Percentiles rank a stretch among this genome's conserved stretches.
Evolutionary conservation across 345 rosid genomes (phyloP).

Genomic region (Hibiscus mutabilis): DNA sequence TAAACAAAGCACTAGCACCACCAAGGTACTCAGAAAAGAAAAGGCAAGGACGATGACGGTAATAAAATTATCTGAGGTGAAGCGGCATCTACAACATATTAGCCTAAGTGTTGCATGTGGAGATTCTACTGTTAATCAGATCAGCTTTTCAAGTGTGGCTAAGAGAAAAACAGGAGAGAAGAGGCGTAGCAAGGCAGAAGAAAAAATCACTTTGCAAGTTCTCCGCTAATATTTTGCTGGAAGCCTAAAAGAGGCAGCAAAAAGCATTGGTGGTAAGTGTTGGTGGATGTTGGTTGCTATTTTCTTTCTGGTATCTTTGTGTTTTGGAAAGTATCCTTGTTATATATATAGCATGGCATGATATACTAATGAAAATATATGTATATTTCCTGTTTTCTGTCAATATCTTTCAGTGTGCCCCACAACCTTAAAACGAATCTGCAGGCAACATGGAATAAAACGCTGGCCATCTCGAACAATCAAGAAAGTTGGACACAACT

Average conservation of each 20-base stretch:
- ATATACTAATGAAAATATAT: not conserved
- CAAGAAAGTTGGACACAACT: constrained; percentile 85
- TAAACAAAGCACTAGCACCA: constrained; percentile 19
- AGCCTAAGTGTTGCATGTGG: constrained; percentile 29
- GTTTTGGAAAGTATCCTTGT: not conserved
- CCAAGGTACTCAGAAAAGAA: constrained; percentile 17
- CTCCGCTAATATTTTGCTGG: constrained; percentile 73
- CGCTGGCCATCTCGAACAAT: constrained; percentile 95
- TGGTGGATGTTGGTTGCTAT: not conserved
- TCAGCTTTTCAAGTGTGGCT: constrained; percentile 31
- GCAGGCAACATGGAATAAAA: constrained; percentile 79
- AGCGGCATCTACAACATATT: constrained; percentile 23
- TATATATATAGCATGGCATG: not conserved
- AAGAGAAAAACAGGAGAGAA: constrained; percentile 37
- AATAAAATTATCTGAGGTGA: constrained; percentile 21
- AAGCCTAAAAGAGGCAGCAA: constrained; percentile 93
- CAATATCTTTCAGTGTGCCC: constrained; percentile 73
- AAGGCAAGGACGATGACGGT: constrained; percentile 18
- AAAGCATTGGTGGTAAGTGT: constrained; percentile 76
- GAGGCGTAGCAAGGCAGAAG: constrained; percentile 62
- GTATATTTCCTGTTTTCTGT: constrained; percentile 7
- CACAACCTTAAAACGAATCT: constrained; percentile 91
- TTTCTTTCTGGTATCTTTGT: not conserved
- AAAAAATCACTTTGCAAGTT: constrained; percentile 64
- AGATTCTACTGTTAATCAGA: constrained; percentile 41